Base-by-base conservation (phyloP, 2,329 filamentous ascomycete species). In the Fusarium domesticum region DNA sequence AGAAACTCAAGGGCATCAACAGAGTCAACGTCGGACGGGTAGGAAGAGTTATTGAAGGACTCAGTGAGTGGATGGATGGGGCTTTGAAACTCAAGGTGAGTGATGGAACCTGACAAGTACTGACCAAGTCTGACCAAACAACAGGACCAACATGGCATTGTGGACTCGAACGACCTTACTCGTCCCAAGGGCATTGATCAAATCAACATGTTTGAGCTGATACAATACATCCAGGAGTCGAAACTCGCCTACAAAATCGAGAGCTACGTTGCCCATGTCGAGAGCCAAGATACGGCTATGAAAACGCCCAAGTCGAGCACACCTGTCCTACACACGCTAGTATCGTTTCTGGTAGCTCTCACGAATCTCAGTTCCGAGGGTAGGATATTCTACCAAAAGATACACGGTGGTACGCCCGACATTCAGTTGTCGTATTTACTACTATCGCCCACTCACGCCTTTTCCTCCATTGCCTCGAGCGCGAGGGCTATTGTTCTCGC, bases 241-340 rank as follows among this genome's bases (percentile, higher is more conserved):
- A 96, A 95, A 59, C 72, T 98, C 11, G 91, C 92, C 1, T 87
- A 91, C 52, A 98, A 98, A 65, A 87, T 97, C 10, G 92, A 98
- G 67, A 87, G 89, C 37, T 98, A 97, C 60, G 80, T 83, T 3
- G 76, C 80, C 3, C 79, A 86, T 47, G 65, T 79, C 1, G 77
- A 83, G 43, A 74, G 78, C 37, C 68, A 76, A 37, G 64, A 65
- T 5, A 57, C 64, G 43, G 42, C 51, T 37, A 47, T 51, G 5
- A 62, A 63, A 19, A 18, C 47, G 2, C 20, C 56, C 2, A 58
- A 43, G 46, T 54, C 60, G 35, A 64, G 55, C 35, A 71, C 71
- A 1, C 78, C 78, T 0, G 77, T 81, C 2, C 68, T 83, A 10
- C 79, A 83, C 50, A 71, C 68, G 0, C 64, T 83, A 2, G 68